Evolutionary conservation across 768 basidiomycete genomes (phyloP), one percentile per base, ranked within the genome.

Genomic region (Lactarius deliciosus): DNA sequence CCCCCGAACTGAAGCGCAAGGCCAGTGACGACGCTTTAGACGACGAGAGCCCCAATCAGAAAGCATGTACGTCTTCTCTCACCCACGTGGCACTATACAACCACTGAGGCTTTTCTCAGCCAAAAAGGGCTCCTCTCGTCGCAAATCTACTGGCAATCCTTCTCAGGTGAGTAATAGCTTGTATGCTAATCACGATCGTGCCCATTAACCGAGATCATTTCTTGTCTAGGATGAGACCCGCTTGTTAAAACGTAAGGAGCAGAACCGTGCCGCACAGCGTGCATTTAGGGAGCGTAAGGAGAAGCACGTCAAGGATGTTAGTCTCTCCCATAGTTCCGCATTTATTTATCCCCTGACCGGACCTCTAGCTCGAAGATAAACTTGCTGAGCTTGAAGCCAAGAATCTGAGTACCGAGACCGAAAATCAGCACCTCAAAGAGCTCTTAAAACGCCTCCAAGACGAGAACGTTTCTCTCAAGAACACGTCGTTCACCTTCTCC

Each of bases 201-300:
- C 32, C n/a, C 40, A 65, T 69, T 36, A 54, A 57, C 62, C 11
- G 40, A 38, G 28, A 69, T 71, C 41, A 34, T 64, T 54, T 57
- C 11, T 15, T 62, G 53, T 32, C 10, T 54, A 91, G 77, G 92
- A 95, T 70, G 92, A 93, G 72, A 77, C 82, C 5, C 85, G 91
- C 28, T 77, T 94, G 5, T 68, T 91, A 69, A 96, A 96, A 74
- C 88, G 96, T 69, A 98, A 98, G 79, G 92, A 98, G 72, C 96
- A 98, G 78, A 99, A 99, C 72, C 83, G 96, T 63, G 94, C 95
- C 3, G 96, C 96, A 8, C 97, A 99, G 77, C 88, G 96, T 61
- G 96, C 96, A 1, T 99, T 99, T 81, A 82, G 96, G 63, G 97
- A 98, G 77, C 85, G 96, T 68, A 96, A 98, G 78, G 96, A 99